Evolutionary conservation across 1,284 basidiomycete genomes (phyloP).

Genomic region (Trichosporon asahii): DNA sequence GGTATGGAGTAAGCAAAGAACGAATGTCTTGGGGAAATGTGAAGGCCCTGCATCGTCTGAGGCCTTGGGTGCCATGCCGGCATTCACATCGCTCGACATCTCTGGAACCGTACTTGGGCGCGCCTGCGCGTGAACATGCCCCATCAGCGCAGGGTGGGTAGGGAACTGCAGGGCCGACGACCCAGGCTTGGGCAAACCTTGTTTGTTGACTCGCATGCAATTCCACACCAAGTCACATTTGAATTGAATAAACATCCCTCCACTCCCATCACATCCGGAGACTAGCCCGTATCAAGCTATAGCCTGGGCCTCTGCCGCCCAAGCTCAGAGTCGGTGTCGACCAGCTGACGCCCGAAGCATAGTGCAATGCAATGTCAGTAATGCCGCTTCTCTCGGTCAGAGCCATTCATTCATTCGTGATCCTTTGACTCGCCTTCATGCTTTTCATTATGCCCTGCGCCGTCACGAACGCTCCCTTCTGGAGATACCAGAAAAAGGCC

Average conservation of each 20-base stretch:
- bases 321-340: neutral
- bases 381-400: neutral
- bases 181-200: slow-evolving; percentile 5
- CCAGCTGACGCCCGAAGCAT: neutral
- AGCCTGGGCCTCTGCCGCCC: neutral
- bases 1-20: neutral
- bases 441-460: neutral
- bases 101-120: neutral
- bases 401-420: neutral
- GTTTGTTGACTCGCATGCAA: slow-evolving; percentile 4
- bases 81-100: neutral
- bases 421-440: neutral
- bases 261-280: neutral
- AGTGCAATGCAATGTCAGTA: neutral
- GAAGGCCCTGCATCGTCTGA: neutral
- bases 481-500: neutral
- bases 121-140: neutral
- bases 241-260: neutral
- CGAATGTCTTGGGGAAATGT: neutral
- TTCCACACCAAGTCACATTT: slow-evolving; percentile 4
- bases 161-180: neutral
- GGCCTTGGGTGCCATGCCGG: neutral
- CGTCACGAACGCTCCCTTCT: neutral
- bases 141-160: neutral
- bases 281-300: neutral